These are phyloP conservation scores for Knoxdaviesia capensis DNA, from an alignment of 2,329 filamentous ascomycete species.

Conservation along the genomic window DNA sequence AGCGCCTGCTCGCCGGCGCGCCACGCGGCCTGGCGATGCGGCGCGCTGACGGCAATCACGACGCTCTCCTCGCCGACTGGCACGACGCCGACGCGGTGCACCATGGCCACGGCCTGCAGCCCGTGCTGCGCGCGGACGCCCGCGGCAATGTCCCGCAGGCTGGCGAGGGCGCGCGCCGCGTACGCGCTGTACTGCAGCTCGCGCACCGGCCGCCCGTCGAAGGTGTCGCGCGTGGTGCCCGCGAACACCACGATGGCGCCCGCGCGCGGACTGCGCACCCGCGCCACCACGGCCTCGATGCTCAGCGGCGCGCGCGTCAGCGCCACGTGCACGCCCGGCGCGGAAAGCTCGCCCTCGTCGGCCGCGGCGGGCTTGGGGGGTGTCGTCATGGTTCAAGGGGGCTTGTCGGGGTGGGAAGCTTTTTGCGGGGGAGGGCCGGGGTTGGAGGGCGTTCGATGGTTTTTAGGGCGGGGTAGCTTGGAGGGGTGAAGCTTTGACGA, in stretches of 20 bases:
- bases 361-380: no score
- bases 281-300: constrained; percentile 34
- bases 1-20: constrained; percentile 71
- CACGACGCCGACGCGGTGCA: constrained; percentile 69
- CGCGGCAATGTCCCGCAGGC: constrained; percentile 44
- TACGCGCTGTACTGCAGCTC: constrained; percentile 63
- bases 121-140: constrained; percentile 36
- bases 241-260: constrained; percentile 62
- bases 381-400: no score
- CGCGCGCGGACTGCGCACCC: constrained; percentile 51
- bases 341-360: constrained; percentile 15
- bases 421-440: constrained; percentile 4
- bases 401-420: no score
- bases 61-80: constrained; percentile 89
- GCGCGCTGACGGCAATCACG: constrained; percentile 64
- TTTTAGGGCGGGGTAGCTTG: no score
- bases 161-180: constrained; percentile 44
- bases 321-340: constrained; percentile 41
- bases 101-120: constrained; percentile 56
- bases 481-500: no score
- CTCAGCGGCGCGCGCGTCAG: constrained; percentile 45
- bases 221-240: constrained; percentile 64
- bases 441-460: no score
- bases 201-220: constrained; percentile 49
- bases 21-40: constrained; percentile 76